A percentile compares a stretch with the other conserved stretches of the same genome.
These are phyloP conservation scores for Saccharomyces hybrid DNA, from an alignment of 1,139 yeast species.

Conservation along the genomic window DNA sequence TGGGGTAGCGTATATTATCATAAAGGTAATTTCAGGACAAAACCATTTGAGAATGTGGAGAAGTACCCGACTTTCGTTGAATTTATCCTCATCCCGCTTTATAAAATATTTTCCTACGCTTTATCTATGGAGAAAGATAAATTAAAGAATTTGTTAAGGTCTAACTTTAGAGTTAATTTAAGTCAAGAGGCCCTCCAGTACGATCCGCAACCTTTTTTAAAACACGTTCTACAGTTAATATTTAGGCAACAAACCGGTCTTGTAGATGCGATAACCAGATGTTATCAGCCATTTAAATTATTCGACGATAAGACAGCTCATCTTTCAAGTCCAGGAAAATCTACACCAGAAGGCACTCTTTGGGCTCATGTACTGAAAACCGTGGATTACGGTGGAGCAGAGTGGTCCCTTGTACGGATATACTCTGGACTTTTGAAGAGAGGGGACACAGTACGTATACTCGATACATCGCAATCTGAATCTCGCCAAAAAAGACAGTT, in stretches of 20 bases:
- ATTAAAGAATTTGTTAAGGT: constrained; percentile 38
- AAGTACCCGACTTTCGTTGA: constrained; percentile 46
- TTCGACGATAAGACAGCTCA: not conserved
- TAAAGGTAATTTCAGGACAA: constrained; percentile 39
- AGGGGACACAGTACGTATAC: constrained; percentile 44
- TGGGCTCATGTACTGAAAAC: constrained; percentile 58
- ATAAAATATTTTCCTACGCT: constrained; percentile 61
- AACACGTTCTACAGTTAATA: constrained; percentile 45
- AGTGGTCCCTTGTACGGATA: constrained; percentile 51
- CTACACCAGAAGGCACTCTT: constrained; percentile 13
- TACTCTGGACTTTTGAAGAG: constrained; percentile 49
- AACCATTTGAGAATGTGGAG: constrained; percentile 24
- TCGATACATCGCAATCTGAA: constrained; percentile 36
- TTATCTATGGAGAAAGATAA: constrained; percentile 47
- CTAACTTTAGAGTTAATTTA: constrained; percentile 41
- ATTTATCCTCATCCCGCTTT: constrained; percentile 71
- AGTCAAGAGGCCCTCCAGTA: constrained; percentile 36
- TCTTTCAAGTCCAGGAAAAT: not conserved
- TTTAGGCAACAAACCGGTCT: constrained; percentile 51
- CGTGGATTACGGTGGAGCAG: constrained; percentile 36
- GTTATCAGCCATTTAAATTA: constrained; percentile 2
- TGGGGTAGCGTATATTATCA: constrained; percentile 76
- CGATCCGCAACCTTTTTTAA: constrained; percentile 55
- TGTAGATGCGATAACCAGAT: constrained; percentile 35
- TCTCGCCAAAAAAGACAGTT: not conserved